Conservation (phyloP, 345 rosid genomes). For the Odontarrhena argentea region DNA sequence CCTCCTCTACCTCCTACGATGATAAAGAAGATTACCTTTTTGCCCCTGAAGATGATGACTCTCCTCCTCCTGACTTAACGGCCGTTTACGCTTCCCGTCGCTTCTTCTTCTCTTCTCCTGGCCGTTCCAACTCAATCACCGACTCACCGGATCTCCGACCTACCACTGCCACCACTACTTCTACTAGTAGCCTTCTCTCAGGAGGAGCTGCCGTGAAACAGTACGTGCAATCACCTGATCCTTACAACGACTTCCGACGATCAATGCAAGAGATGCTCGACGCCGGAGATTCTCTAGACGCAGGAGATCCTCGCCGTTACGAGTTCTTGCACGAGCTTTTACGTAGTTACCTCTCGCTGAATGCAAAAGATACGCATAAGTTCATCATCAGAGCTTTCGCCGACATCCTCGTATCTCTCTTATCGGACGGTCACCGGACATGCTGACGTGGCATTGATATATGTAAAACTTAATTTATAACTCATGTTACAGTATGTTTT, state of each 20-base stretch:
- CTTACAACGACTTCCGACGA: constrained; percentile 66
- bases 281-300: constrained; percentile 49
- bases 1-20: constrained; percentile 26
- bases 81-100: constrained; percentile 73
- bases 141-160: constrained; percentile 48
- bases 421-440: constrained; percentile 41
- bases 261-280: constrained; percentile 96
- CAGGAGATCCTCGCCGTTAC: constrained; percentile 49
- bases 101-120: constrained; percentile 92
- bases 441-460: constrained; percentile 29
- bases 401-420: constrained; percentile 54
- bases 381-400: constrained; percentile 75
- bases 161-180: not conserved
- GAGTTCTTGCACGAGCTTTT: constrained; percentile 80
- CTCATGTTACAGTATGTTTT: not conserved
- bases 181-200: constrained; percentile 23
- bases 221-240: constrained; percentile 67
- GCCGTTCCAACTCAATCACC: constrained; percentile 84
- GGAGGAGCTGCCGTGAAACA: constrained; percentile 71
- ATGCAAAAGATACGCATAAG: constrained; percentile 66
- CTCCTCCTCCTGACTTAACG: constrained; percentile 65
- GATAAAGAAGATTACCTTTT: constrained; percentile 22
- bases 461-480: not conserved
- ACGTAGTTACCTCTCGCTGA: constrained; percentile 69
- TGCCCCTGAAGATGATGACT: constrained; percentile 17